Conservation (phyloP, 371 early-diverging fungal species). For the Mucor lusitanicus region DNA sequence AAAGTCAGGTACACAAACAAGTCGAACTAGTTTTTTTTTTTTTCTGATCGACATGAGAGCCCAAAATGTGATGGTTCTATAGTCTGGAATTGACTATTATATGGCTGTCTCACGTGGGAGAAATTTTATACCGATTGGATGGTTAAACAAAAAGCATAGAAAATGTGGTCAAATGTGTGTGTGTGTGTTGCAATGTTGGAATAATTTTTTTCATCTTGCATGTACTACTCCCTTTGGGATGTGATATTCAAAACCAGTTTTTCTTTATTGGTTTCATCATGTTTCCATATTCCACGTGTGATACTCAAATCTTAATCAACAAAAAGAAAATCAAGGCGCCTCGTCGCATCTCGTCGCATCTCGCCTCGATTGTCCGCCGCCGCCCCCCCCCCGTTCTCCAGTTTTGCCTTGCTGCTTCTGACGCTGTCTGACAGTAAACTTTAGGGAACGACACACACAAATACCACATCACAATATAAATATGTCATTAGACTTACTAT, state of each 20-base stretch:
- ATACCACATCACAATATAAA: neutral
- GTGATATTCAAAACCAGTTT: conserved; percentile 4
- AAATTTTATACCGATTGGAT: conserved; percentile 4
- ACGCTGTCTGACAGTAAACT: neutral
- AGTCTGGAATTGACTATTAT: neutral
- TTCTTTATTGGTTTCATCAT: conserved; percentile 5
- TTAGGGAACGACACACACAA: neutral
- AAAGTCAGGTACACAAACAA: neutral
- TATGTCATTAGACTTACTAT: neutral
- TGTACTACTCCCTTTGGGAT: neutral
- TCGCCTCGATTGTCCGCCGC: neutral
- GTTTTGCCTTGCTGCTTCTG: no score
- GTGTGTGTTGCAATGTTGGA: neutral
- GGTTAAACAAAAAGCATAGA: conserved; percentile 3
- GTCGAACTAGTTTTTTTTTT: neutral
- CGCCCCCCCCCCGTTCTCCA: no score
- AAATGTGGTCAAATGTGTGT: conserved; percentile 1
- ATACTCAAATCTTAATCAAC: neutral
- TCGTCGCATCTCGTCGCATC: neutral
- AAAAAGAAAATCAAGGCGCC: conserved; percentile 1
- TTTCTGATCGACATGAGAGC: conserved; percentile 1
- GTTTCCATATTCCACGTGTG: conserved; percentile 2
- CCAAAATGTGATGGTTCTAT: neutral
- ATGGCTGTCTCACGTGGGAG: conserved; percentile 5
- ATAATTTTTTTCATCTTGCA: neutral